Base-by-base conservation (phyloP, 2,329 filamentous ascomycete species). In the Clonostachys rhizophaga region DNA sequence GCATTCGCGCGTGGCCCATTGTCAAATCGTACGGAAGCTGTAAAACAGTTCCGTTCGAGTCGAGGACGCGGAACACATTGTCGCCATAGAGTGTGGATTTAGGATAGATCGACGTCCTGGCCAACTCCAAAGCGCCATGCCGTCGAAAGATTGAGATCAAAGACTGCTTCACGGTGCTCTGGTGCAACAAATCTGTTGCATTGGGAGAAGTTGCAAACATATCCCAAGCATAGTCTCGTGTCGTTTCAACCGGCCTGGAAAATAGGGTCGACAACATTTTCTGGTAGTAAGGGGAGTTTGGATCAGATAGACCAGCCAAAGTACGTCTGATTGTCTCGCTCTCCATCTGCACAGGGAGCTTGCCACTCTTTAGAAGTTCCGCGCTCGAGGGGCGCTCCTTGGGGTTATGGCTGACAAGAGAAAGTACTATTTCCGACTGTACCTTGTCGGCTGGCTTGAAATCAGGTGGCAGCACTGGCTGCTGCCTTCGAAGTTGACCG, bases 21-120 rank as follows among this genome's bases (percentile, higher is more conserved):
- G 91, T 96, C 18, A 97, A 72, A 63, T 99, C 94, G 58, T 89
- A 96, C 0, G 94, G 94, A n/a, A 99, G 70, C 61, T 99, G 94
- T 8, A 97, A 74, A 2, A 96, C 75, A n/a, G 87, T 92, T 3
- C 92, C 94, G 51, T 85, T 88, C 2, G 83, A 76, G 62, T 96
- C 90, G 24, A 99, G 73, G 13, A 97, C 68, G 50, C 89, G 86
- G 14, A 95, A 87, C 13, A 87, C 85, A 55, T 88, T 88, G 44
- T 78, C 61, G 42, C 74, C 59, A 59, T 96, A 96, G 59, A 92
- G 84, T 10, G 80, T 75, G 1, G 91, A 95, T 41, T 86, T 80
- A 2, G 94, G 94, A 52, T 97, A 90, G 5, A 97, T 71, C 33
- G 81, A 76, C 52, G 84, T 86, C 46, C 90, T 81, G 20, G 84